Evolutionary conservation across 352 stramenopile species (phyloP), one percentile per base, ranked within the genome.

Genomic region (Globisporangium spiculum): DNA sequence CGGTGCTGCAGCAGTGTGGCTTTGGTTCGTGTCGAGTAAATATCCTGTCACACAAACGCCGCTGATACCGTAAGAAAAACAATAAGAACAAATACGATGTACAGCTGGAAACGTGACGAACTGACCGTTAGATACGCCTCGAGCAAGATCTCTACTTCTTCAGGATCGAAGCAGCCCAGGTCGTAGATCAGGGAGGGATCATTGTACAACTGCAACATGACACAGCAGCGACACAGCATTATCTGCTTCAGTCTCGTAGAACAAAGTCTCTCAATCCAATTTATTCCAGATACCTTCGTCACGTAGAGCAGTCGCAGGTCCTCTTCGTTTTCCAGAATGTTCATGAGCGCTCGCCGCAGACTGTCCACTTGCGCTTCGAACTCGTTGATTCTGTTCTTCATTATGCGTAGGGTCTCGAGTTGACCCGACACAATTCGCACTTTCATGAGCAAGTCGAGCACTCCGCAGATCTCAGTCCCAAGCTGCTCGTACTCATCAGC

Each of bases 341-440:
- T 78, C 82, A 90, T 90, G 18, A 92, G 63, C 16, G 81, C 78
- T 24, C 84, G 80, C 4, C 84, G 81, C 16, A 92, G 67, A 60
- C 78, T 73, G 57, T 88, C 75, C 6, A 92, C 84, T 36, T 92
- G 84, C 3, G 78, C 82, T 63, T 92, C 81, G 57, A 90, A 90
- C 61, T 88, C 81, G 65, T 88, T 80, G 66, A 90, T 90, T 0
- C 75, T 79, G 59, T 88, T 92, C 72, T 92, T 92, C 58, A 90
- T 83, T 56, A 77, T 69, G 0, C 81, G 83, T 22, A 91, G 75
- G 27, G 75, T 87, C 70, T 92, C 84, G 10, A 92, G 68, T 53
- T 92, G 76, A 1, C 71, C 72, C 44, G 79, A 74, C 22, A 77
- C 71, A 9, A 89, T 80, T 34, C 77, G 77, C 22, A 73, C 80